These are phyloP conservation scores for Cladophialophora carrionii DNA, from an alignment of 2,329 filamentous ascomycete species.

Conservation along the genomic window DNA sequence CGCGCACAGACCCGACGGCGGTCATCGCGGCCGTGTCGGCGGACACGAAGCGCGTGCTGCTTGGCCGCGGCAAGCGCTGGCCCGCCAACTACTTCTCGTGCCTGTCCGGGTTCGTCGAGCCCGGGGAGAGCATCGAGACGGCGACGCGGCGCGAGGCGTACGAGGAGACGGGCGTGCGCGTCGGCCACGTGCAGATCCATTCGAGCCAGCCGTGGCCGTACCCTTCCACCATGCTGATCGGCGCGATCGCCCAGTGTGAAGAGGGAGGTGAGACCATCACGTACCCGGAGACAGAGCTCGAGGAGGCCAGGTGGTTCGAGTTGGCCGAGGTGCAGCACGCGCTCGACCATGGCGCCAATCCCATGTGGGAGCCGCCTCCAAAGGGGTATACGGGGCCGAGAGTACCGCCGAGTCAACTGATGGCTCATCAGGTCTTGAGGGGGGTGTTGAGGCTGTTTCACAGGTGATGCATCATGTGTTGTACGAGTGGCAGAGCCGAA, in stretches of 20 bases:
- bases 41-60: slow-evolving; percentile 73
- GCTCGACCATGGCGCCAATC: slow-evolving; percentile 47
- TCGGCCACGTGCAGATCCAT: slow-evolving; percentile 77
- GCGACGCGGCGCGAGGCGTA: slow-evolving; percentile 80
- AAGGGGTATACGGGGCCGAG: slow-evolving; percentile 26
- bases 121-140: slow-evolving; percentile 80
- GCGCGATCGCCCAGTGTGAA: slow-evolving; percentile 72
- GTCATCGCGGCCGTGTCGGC: slow-evolving; percentile 88
- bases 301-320: slow-evolving; percentile 84
- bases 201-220: slow-evolving; percentile 86
- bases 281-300: slow-evolving; percentile 81
- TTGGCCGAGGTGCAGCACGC: slow-evolving; percentile 79
- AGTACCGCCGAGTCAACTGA: slow-evolving; percentile 26
- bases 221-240: slow-evolving; percentile 81
- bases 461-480: not conserved
- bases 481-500: not conserved
- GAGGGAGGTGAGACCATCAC: slow-evolving; percentile 74
- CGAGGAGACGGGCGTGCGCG: slow-evolving; percentile 77
- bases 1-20: slow-evolving; percentile 91
- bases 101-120: slow-evolving; percentile 82
- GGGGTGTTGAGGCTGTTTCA: slow-evolving; percentile 27
- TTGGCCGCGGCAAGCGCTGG: slow-evolving; percentile 82
- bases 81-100: slow-evolving; percentile 85
- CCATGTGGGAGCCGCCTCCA: slow-evolving; percentile 30
- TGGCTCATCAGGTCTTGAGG: slow-evolving; percentile 28